These are phyloP conservation scores for Blastobotrys arbuscula DNA, from an alignment of 1,139 yeast species.

Conservation along the genomic window DNA sequence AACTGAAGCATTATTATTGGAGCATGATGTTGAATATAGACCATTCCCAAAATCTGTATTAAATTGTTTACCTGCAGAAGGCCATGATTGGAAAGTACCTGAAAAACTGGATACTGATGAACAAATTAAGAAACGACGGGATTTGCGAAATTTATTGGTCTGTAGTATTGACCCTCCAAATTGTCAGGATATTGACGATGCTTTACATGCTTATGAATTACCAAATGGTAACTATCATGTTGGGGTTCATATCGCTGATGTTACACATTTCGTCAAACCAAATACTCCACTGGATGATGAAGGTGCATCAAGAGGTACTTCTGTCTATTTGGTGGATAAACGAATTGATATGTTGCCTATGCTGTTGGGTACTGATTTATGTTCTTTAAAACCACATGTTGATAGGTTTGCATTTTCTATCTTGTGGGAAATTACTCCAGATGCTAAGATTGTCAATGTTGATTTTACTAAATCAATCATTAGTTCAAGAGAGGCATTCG, in stretches of 20 bases:
- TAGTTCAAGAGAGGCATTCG: slow-evolving; percentile 88
- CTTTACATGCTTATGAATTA: slow-evolving; percentile 75
- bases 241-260: slow-evolving; percentile 99
- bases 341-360: slow-evolving; percentile 98
- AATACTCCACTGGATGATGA: slow-evolving; percentile 89
- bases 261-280: slow-evolving; percentile 92
- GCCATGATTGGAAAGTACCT: slow-evolving; percentile 90
- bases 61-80: slow-evolving; percentile 89
- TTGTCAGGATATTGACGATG: slow-evolving; percentile 99
- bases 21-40: slow-evolving; percentile 93
- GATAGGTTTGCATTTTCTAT: slow-evolving; percentile 96
- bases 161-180: slow-evolving; percentile 98
- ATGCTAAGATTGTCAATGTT: slow-evolving; percentile 81
- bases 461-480: slow-evolving; percentile 85
- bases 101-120: slow-evolving; percentile 43
- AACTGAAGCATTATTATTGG: slow-evolving; percentile 87
- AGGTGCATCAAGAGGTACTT: slow-evolving; percentile 96
- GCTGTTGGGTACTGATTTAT: slow-evolving; percentile 89
- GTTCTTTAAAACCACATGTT: slow-evolving; percentile 92
- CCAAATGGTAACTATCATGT: slow-evolving; percentile 95
- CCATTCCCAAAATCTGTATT: slow-evolving; percentile 92
- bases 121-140: slow-evolving; percentile 48
- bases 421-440: slow-evolving; percentile 85
- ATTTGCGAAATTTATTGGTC: slow-evolving; percentile 79
- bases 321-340: slow-evolving; percentile 96